Base-by-base conservation (phyloP, 2,329 filamentous ascomycete genomes). In the Lithohypha guttulata region DNA sequence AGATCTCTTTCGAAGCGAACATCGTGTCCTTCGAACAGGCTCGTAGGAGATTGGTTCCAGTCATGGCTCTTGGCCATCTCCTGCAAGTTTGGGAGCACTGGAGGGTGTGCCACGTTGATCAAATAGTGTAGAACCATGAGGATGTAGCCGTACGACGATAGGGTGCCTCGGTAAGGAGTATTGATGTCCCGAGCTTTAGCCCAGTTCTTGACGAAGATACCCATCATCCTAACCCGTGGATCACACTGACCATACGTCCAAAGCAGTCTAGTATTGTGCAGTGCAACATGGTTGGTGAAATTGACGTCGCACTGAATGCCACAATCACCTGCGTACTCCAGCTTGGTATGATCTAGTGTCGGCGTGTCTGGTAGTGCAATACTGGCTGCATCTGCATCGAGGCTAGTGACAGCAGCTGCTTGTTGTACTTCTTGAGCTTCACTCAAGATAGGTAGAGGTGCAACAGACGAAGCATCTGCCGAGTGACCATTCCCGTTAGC, bases 241-340 rank as follows among this genome's bases (percentile, higher is more conserved):
- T 95, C 87, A 14, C 81, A 83, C 40, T 75, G 72, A 2, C 81
- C 80, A 60, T 95, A 95, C 58, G 84, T 89, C 26, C 82, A 77
- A 20, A 95, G 71, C 26, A 95, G 73, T 22, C 75, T 64, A 0
- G 86, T 93, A 57, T 94, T 94, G 48, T 91, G 81, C 2, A 93
- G 67, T 2, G 80, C 85, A 2, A 94, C 72, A 30, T 83, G 77
- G 13, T 86, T 86, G 1, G 81, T 81, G 56, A 94, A 94, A 59
- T 93, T 93, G 66, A 95, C 84, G 55, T 94, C 85, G 56, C 84
- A 91, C 55, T 87, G 83, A 10, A 89, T 82, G n/a, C 85, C 85
- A 19, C 81, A 73, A 3, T 67, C 65, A 53, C 84, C 84, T 4
- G 83, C 82, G 42, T 89, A 89, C 56, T 91, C 84, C 2, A 93